Percentiles rank a stretch among this genome's conserved stretches.
Conservation (phyloP, 192 early-diverging fungal species). For the Rhizophagus clarus region DNA sequence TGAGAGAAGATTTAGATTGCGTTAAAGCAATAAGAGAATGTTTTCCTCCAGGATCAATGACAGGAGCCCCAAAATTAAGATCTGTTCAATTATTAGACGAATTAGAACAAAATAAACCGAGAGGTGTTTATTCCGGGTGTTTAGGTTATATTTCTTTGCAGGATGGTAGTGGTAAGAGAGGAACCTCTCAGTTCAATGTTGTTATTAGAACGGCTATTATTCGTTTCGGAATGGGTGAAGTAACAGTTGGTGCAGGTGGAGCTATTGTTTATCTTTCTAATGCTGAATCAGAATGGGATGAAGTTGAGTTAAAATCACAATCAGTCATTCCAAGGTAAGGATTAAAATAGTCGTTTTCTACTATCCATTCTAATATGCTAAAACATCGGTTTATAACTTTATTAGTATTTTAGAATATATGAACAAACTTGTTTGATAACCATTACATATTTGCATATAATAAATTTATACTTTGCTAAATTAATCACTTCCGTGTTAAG, state of each 20-base stretch:
- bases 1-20: conserved; percentile 60
- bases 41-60: conserved; percentile 98
- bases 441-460: too few relatives aligned
- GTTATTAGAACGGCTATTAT: conserved; percentile 89
- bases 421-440: not conserved
- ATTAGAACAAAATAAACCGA: conserved; percentile 67
- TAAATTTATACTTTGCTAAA: too few relatives aligned
- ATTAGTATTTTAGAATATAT: not conserved
- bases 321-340: conserved; percentile 57
- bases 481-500: too few relatives aligned
- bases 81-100: conserved; percentile 77
- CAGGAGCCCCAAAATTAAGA: conserved; percentile 92
- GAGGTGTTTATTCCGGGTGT: conserved; percentile 89
- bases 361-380: not conserved
- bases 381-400: not conserved
- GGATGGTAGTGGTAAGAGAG: conserved; percentile 34
- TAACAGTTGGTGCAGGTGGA: conserved; percentile 90
- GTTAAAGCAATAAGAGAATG: conserved; percentile 73
- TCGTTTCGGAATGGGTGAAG: conserved; percentile 38
- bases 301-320: conserved; percentile 79
- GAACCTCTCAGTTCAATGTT: conserved; percentile 76
- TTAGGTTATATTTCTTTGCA: conserved; percentile 82
- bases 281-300: conserved; percentile 83
- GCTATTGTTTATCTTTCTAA: conserved; percentile 90
- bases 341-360: not conserved